A percentile compares a stretch with the other conserved stretches of the same genome.
Conservation (phyloP, 1,284 basidiomycete genomes). For the Rhizoctonia solani region DNA sequence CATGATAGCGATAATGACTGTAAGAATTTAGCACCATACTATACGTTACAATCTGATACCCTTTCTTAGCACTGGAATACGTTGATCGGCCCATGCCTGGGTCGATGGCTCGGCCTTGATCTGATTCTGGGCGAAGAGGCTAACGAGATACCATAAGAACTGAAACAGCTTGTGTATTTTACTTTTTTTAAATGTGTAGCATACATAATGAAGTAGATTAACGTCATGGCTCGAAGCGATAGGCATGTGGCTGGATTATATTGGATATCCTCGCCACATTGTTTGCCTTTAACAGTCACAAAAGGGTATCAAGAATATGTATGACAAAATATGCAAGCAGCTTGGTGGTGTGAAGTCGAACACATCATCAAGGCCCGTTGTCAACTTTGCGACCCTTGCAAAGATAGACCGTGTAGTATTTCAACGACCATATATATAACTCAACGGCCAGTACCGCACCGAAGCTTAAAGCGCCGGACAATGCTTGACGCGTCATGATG, state of each 20-base stretch:
- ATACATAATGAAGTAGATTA: background rate
- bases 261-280: too few relatives aligned
- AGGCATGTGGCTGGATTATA: background rate
- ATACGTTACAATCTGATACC: background rate
- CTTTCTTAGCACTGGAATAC: constrained; percentile 22
- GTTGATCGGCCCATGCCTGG: constrained; percentile 31
- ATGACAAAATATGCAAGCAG: too few relatives aligned
- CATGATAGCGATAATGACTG: constrained; percentile 30
- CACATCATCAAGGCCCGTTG: too few relatives aligned
- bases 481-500: too few relatives aligned
- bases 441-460: too few relatives aligned
- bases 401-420: too few relatives aligned
- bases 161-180: background rate
- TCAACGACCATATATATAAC: too few relatives aligned
- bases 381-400: too few relatives aligned
- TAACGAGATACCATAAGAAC: background rate
- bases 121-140: background rate
- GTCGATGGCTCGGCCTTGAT: constrained; percentile 10
- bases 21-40: background rate
- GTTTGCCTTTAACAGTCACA: background rate
- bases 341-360: too few relatives aligned
- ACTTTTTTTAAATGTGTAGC: background rate
- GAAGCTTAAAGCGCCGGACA: too few relatives aligned
- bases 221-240: background rate
- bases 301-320: too few relatives aligned